Base-by-base conservation (phyloP, 2,329 filamentous ascomycete genomes). In the Ilyonectria destructans region DNA sequence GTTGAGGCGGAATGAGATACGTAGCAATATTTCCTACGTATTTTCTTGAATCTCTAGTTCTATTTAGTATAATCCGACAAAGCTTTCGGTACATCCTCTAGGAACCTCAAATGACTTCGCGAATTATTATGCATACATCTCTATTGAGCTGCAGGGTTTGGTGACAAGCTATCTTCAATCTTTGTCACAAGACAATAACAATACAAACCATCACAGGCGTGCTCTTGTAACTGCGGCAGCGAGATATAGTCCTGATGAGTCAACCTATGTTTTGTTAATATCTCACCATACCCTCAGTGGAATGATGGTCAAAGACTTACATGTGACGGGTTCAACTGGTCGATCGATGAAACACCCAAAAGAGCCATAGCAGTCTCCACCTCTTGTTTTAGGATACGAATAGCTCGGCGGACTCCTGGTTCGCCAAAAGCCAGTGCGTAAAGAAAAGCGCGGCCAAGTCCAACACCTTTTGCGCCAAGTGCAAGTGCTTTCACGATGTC, bases 401-500 rank as follows among this genome's bases (percentile, higher is more conserved):
- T 21, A 23, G 58, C 46, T 21, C 40, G 35, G 4, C 46, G 10
- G 46, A 61, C 58, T 9, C 58, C 58, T 23, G 26, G 15, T 19
- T 64, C 61, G 15, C 61, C 61, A 29, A 57, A 29, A 4, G 37
- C 61, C 6, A 64, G 52, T 5, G 61, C 51, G 23, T 21, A 64
- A 4, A 64, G 52, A 58, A 64, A 64, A 3, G 61, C 26, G 10
- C 61, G 51, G 6, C 65, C 65, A 13, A 67, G 46, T 9, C 58
- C 65, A 23, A 67, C 65, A 2, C 31, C 65, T 37, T 33, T 58
- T 6, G 59, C 65, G 13, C 65, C 65, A 10, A 67, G 58, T 9
- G 65, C 65, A 8, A 67, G 45, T 2, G 59, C 58, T 49, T 67
- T 67, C 1, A 67, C 59, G 29, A 67, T 58, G 46, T 67, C 65